phyloP scores from a whole-genome alignment of 345 rosid genomes.

The Salix udensis region DNA sequence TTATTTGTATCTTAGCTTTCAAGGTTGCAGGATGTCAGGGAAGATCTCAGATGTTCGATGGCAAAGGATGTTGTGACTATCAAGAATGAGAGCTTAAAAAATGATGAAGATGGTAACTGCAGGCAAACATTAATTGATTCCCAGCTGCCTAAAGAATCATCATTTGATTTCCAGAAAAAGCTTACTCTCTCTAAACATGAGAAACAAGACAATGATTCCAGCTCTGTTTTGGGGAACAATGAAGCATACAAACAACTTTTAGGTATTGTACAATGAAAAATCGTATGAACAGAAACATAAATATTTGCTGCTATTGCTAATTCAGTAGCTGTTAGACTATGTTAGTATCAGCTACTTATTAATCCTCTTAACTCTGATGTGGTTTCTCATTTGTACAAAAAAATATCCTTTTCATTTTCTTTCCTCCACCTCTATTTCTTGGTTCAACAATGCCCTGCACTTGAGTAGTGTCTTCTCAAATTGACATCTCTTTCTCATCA shows the following conservation, averaged over 20 bases:
- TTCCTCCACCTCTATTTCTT: no score
- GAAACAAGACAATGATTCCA: slow-evolving; percentile 44
- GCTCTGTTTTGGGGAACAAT: slow-evolving; percentile 39
- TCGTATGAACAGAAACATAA: neutral
- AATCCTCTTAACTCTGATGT: neutral
- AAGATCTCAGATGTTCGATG: slow-evolving; percentile 88
- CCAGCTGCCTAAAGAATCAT: slow-evolving; percentile 31
- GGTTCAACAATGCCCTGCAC: no score
- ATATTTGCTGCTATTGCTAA: neutral
- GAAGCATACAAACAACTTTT: slow-evolving; percentile 53
- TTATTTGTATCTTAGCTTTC: slow-evolving; percentile 29
- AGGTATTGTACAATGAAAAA: slow-evolving; percentile 34
- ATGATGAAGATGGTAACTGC: slow-evolving; percentile 35
- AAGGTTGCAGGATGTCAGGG: slow-evolving; percentile 71
- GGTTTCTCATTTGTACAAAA: no score
- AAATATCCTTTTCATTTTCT: no score
- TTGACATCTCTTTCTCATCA: no score
- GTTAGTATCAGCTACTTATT: neutral
- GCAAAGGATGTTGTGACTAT: slow-evolving; percentile 74
- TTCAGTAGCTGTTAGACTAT: neutral
- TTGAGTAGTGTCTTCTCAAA: no score
- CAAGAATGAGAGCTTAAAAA: slow-evolving; percentile 69
- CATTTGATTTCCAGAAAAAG: slow-evolving; percentile 77
- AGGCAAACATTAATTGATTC: slow-evolving; percentile 20
- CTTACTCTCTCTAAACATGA: slow-evolving; percentile 63